Conservation (phyloP, 495 filamentous ascomycete genomes). For the Penicillium diatomitis region DNA sequence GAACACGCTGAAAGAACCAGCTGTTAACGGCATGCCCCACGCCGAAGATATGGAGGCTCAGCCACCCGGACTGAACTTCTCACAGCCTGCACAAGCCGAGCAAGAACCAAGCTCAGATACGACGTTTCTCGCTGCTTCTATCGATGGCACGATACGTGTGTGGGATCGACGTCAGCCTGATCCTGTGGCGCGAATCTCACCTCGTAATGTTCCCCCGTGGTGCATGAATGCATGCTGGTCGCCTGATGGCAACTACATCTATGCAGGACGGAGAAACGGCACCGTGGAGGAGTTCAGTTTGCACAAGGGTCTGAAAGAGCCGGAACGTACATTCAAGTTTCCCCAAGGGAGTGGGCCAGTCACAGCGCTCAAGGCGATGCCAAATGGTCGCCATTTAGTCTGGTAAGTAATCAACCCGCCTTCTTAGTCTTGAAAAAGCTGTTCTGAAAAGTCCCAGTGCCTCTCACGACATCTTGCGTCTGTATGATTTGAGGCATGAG, state of each 20-base stretch:
- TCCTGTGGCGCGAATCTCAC: constrained; percentile 69
- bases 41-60: constrained; percentile 35
- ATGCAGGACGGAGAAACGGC: constrained; percentile 84
- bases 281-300: constrained; percentile 92
- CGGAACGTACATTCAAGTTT: constrained; percentile 80
- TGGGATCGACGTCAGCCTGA: constrained; percentile 80
- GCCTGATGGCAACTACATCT: constrained; percentile 91
- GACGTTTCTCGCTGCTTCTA: constrained; percentile 78
- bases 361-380: constrained; percentile 79
- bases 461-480: constrained; percentile 83
- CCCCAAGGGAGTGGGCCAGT: constrained; percentile 84
- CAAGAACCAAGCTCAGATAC: constrained; percentile 44
- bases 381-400: constrained; percentile 84
- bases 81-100: constrained; percentile 23
- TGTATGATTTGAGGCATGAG: constrained; percentile 77
- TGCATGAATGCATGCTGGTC: constrained; percentile 98
- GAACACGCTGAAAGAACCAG: constrained; percentile 15
- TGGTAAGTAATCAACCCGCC: constrained; percentile 45
- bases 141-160: constrained; percentile 79
- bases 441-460: constrained; percentile 44
- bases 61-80: constrained; percentile 20
- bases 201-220: constrained; percentile 79
- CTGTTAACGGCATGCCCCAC: constrained; percentile 44
- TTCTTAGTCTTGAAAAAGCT: too few species aligned
- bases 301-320: constrained; percentile 67